Conservation (phyloP, 176 grass and related monocot genomes). For the Dactylis glomerata region DNA sequence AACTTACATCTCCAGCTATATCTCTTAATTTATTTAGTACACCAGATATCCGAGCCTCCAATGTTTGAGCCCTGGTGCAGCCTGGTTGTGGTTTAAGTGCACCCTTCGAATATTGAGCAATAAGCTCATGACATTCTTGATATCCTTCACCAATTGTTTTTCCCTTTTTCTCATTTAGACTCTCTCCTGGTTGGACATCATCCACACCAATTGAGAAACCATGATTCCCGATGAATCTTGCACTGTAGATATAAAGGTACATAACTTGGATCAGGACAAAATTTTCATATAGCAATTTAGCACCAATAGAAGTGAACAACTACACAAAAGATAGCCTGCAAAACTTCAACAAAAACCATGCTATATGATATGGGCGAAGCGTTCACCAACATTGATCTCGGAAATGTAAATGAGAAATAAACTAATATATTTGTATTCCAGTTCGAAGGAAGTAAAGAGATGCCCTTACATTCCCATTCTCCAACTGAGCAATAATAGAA, state of each 20-base stretch:
- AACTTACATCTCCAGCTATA: slow-evolving; percentile 65
- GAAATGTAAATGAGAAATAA: not conserved
- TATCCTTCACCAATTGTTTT: slow-evolving; percentile 68
- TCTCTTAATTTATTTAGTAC: slow-evolving; percentile 80
- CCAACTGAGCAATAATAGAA: slow-evolving; percentile 5
- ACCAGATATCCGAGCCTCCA: slow-evolving; percentile 63
- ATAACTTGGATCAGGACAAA: slow-evolving; percentile 30
- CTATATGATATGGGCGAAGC: not conserved
- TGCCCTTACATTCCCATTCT: slow-evolving; percentile 6
- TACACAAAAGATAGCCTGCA: slow-evolving; percentile 4
- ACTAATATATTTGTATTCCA: not conserved
- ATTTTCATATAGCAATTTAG: not conserved
- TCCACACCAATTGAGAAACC: slow-evolving; percentile 97
- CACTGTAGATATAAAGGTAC: slow-evolving; percentile 50
- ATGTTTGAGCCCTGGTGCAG: slow-evolving; percentile 66
- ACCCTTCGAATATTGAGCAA: slow-evolving; percentile 69
- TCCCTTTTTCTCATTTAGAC: slow-evolving; percentile 67
- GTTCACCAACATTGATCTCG: not conserved
- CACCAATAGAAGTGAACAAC: not conserved
- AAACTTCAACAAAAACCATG: not conserved
- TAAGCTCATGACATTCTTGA: slow-evolving; percentile 69
- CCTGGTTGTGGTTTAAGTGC: slow-evolving; percentile 59
- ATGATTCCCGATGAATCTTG: slow-evolving; percentile 98
- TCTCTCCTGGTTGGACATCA: slow-evolving; percentile 81
- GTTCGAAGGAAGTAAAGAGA: not conserved